These are phyloP conservation scores for Fragilaria crotonensis DNA, from an alignment of 108 stramenopile species.

Conservation along the genomic window DNA sequence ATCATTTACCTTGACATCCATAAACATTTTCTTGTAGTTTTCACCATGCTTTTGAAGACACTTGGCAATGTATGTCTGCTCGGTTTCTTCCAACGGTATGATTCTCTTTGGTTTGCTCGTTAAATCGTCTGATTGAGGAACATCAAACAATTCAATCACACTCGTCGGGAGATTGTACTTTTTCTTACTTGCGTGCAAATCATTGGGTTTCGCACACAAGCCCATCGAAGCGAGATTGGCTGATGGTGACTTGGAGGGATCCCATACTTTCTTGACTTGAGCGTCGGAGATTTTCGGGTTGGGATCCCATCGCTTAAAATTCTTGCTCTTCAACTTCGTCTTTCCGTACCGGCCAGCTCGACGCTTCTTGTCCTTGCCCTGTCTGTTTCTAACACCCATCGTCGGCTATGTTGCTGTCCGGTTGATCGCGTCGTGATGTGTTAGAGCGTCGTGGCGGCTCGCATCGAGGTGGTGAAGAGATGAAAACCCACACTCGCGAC, in stretches of 20 bases:
- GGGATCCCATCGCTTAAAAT: constrained; percentile 50
- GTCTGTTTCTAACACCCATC: constrained; percentile 1
- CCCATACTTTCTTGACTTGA: constrained; percentile 49
- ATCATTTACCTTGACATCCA: constrained; percentile 68
- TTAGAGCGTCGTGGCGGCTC: too few relatives aligned
- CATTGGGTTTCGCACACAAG: constrained; percentile 43
- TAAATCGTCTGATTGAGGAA: constrained; percentile 67
- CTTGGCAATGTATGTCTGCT: constrained; percentile 71
- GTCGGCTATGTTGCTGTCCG: too few relatives aligned
- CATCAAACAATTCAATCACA: constrained; percentile 67
- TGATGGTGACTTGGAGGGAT: constrained; percentile 52
- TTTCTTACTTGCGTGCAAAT: neutral
- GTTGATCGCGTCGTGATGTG: too few relatives aligned
- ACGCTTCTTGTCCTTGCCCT: constrained; percentile 62
- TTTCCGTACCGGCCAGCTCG: constrained; percentile 59
- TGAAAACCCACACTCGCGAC: too few relatives aligned
- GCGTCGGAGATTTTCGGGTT: constrained; percentile 48
- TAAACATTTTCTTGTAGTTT: constrained; percentile 59
- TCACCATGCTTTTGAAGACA: constrained; percentile 67
- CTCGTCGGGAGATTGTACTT: constrained; percentile 16
- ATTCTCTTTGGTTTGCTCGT: constrained; percentile 21
- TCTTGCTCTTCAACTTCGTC: constrained; percentile 58
- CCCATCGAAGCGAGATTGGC: constrained; percentile 61
- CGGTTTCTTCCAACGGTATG: constrained; percentile 43
- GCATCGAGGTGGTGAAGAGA: too few relatives aligned